Conservation (phyloP, 1,284 basidiomycete genomes). For the Ustilago shanxiensis region DNA sequence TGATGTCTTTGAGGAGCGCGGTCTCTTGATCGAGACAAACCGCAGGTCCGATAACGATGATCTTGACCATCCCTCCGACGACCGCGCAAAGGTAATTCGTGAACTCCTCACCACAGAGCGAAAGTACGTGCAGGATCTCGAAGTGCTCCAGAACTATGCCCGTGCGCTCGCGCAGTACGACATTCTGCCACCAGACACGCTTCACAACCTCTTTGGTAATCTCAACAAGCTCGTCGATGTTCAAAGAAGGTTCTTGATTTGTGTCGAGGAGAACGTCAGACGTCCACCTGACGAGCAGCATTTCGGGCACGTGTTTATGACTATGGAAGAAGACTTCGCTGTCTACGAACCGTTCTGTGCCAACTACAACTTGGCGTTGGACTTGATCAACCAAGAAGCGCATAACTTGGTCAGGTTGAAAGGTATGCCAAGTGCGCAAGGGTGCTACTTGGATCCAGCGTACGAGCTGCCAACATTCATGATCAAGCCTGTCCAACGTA, state of each 20-base stretch:
- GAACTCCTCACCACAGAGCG: slow-evolving; percentile 94
- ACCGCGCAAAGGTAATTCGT: slow-evolving; percentile 82
- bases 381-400: slow-evolving; percentile 77
- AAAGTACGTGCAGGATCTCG: slow-evolving; percentile 97
- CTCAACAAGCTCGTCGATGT: slow-evolving; percentile 96
- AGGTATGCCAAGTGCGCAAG: slow-evolving; percentile 59
- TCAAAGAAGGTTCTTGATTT: slow-evolving; percentile 94
- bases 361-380: slow-evolving; percentile 80
- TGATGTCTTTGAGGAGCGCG: slow-evolving; percentile 81
- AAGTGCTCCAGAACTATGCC: slow-evolving; percentile 79
- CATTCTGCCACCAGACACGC: slow-evolving; percentile 90
- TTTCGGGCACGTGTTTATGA: slow-evolving; percentile 72
- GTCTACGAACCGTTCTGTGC: slow-evolving; percentile 96
- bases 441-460: slow-evolving; percentile 71
- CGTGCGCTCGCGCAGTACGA: slow-evolving; percentile 79
- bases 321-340: slow-evolving; percentile 80
- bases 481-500: slow-evolving; percentile 82
- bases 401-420: slow-evolving; percentile 55
- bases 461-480: slow-evolving; percentile 86
- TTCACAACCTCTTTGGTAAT: slow-evolving; percentile 94
- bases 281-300: slow-evolving; percentile 76
- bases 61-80: slow-evolving; percentile 71
- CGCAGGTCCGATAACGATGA: slow-evolving; percentile 69
- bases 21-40: slow-evolving; percentile 76
- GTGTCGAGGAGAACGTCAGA: slow-evolving; percentile 77